A percentile compares a stretch with the other conserved stretches of the same genome.
Conservation (phyloP, 768 basidiomycete genomes). For the Galerina marginata region DNA sequence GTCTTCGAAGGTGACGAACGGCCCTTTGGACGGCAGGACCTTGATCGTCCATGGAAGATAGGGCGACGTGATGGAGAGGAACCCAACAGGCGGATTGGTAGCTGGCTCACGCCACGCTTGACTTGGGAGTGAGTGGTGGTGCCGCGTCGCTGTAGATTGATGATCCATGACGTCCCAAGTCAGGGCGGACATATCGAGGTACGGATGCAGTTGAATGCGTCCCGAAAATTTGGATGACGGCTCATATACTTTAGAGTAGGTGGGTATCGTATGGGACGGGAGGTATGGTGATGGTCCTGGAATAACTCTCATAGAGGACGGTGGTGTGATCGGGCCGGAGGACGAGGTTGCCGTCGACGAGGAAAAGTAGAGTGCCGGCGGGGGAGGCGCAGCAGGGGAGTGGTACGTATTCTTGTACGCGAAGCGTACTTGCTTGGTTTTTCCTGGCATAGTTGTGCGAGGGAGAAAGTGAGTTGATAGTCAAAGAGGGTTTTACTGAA, state of each 20-base stretch:
- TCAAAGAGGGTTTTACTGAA: too few species aligned
- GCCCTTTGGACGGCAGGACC: constrained; percentile 33
- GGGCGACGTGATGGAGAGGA: constrained; percentile 32
- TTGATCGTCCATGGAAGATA: constrained; percentile 42
- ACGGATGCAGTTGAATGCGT: constrained; percentile 27
- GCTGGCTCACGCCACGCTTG: constrained; percentile 37
- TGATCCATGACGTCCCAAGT: constrained; percentile 35
- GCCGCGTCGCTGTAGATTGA: constrained; percentile 30
- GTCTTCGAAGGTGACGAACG: constrained; percentile 44
- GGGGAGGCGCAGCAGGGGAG: constrained; percentile 17
- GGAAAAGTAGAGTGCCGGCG: constrained; percentile 16
- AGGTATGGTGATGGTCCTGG: constrained; percentile 2
- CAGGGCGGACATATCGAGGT: constrained; percentile 32
- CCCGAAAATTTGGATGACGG: constrained; percentile 10
- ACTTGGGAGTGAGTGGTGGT: constrained; percentile 30
- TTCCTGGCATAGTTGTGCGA: constrained; percentile 10
- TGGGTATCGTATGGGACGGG: not conserved
- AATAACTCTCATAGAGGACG: constrained; percentile 1
- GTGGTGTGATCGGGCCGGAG: constrained; percentile 20
- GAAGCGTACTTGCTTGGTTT: constrained; percentile 30
- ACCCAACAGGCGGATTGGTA: constrained; percentile 34
- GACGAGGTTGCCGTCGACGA: constrained; percentile 17
- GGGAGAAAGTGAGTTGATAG: too few species aligned
- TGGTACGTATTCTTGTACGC: constrained; percentile 27
- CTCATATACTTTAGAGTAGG: not conserved